phyloP scores from a whole-genome alignment of 495 filamentous ascomycete species.

The Podospora tetraspora region DNA sequence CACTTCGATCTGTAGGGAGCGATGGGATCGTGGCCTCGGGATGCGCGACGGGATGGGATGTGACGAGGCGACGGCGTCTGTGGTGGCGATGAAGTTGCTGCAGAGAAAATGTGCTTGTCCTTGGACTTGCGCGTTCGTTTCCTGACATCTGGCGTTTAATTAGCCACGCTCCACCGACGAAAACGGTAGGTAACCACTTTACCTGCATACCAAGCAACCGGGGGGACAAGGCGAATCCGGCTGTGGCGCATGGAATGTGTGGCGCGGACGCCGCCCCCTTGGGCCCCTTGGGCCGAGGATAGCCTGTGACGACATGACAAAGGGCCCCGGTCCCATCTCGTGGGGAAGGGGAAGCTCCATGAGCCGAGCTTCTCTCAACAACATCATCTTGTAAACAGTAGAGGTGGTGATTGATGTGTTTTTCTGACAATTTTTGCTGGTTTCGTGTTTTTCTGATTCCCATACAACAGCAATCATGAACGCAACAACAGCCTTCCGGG shows the following conservation, averaged over 20 bases:
- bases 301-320: slow-evolving; percentile 18
- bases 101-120: slow-evolving; percentile 1
- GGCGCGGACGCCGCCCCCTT: background rate
- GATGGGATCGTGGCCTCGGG: background rate
- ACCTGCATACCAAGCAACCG: background rate
- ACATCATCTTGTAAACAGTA: background rate
- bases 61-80: background rate
- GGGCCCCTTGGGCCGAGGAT: slow-evolving; percentile 25
- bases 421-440: background rate
- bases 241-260: background rate
- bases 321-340: background rate
- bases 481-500: slow-evolving; percentile 37
- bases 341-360: background rate
- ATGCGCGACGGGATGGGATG: background rate
- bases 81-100: background rate
- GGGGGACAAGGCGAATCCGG: background rate
- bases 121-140: slow-evolving; percentile 14
- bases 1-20: background rate
- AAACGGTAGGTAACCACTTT: background rate
- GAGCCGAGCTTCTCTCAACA: slow-evolving; percentile 8
- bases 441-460: background rate
- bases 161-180: slow-evolving; percentile 6
- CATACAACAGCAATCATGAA: slow-evolving; percentile 8
- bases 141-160: slow-evolving; percentile 17
- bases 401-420: background rate